Percentiles rank a stretch among this genome's conserved stretches.
These are phyloP conservation scores for Didymella segeticola DNA, from an alignment of 2,329 filamentous ascomycete species.

Conservation along the genomic window DNA sequence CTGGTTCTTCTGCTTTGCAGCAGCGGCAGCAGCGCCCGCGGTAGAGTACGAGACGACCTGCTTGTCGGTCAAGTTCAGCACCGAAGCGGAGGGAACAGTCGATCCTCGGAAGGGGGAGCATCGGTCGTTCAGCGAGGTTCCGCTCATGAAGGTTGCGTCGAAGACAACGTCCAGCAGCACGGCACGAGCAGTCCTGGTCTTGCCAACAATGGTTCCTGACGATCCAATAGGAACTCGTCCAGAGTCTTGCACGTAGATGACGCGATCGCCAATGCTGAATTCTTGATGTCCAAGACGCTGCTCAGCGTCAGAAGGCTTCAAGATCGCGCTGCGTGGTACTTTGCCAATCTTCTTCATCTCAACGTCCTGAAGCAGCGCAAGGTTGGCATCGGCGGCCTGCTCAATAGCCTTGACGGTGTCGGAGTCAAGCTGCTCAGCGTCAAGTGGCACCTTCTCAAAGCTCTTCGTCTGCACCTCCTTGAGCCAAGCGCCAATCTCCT, in stretches of 20 bases:
- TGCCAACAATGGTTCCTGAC: conserved; percentile 90
- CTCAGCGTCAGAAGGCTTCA: conserved; percentile 96
- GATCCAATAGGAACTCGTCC: conserved; percentile 94
- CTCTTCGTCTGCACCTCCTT: conserved; percentile 90
- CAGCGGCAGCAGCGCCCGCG: conserved; percentile 60
- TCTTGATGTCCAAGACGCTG: conserved; percentile 85
- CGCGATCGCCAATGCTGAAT: conserved; percentile 85
- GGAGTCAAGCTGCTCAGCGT: conserved; percentile 95
- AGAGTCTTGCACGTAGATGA: conserved; percentile 90
- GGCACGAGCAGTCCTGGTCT: conserved; percentile 84
- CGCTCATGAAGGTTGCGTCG: conserved; percentile 95
- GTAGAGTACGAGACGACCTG: conserved; percentile 77
- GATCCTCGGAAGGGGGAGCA: conserved; percentile 94
- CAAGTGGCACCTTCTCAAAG: conserved; percentile 93
- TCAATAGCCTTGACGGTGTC: conserved; percentile 85
- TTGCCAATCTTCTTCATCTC: conserved; percentile 75
- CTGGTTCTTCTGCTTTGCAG: conserved; percentile 61
- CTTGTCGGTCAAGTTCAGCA: conserved; percentile 83
- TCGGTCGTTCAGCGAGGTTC: conserved; percentile 86
- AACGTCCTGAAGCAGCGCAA: conserved; percentile 39
- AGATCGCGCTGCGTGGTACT: conserved; percentile 83
- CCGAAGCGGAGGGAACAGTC: conserved; percentile 85
- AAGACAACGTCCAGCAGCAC: conserved; percentile 91
- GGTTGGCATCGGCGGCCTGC: conserved; percentile 68
- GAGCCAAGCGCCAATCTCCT: conserved; percentile 92